These are phyloP conservation scores for Ambrosiella xylebori DNA, from an alignment of 2,329 filamentous ascomycete species.

Conservation along the genomic window DNA sequence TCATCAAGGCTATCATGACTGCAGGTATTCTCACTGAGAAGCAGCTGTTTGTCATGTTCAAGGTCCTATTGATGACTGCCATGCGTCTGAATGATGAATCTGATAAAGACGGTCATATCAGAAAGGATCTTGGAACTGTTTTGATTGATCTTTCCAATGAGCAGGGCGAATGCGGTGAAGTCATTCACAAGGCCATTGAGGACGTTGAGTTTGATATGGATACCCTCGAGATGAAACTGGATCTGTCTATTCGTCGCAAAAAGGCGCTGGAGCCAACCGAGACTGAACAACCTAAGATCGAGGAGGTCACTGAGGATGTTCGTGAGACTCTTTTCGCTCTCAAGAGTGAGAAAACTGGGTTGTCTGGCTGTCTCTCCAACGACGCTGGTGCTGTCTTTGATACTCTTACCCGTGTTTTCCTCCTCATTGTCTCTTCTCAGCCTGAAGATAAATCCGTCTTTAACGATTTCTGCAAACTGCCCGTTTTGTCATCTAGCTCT, in stretches of 20 bases:
- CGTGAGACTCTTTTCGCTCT: conserved; percentile 24
- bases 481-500: conserved; percentile 35
- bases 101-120: conserved; percentile 36
- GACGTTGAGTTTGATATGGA: conserved; percentile 56
- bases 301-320: conserved; percentile 21
- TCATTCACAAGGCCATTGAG: conserved; percentile 50
- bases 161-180: conserved; percentile 37
- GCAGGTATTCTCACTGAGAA: conserved; percentile 43
- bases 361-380: conserved; percentile 36
- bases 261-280: conserved; percentile 31
- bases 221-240: conserved; percentile 56
- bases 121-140: conserved; percentile 46
- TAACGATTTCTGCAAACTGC: conserved; percentile 34
- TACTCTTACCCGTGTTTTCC: conserved; percentile 41
- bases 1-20: conserved; percentile 44
- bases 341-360: conserved; percentile 20
- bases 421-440: conserved; percentile 32
- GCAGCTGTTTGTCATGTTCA: conserved; percentile 48
- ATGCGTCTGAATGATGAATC: conserved; percentile 38
- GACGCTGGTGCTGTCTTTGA: conserved; percentile 35
- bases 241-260: conserved; percentile 46
- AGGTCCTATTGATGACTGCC: conserved; percentile 43
- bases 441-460: conserved; percentile 24
- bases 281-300: conserved; percentile 34
- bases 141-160: conserved; percentile 49